Evolutionary conservation across 441 rosid genomes (phyloP), one percentile per base, ranked within the genome.

Genomic region (Pelargonium fulgidum): DNA sequence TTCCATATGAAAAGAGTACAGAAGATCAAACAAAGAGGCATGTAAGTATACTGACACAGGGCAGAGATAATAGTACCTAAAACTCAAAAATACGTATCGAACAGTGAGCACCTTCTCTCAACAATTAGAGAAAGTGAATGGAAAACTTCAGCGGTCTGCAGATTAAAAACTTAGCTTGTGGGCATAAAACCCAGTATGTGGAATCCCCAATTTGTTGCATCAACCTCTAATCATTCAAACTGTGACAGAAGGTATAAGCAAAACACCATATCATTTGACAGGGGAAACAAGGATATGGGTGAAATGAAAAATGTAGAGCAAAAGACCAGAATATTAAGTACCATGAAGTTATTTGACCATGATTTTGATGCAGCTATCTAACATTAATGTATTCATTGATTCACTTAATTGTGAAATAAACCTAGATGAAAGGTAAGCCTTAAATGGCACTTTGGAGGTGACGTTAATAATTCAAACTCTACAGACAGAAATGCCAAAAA

Each of bases 31-130:
- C 64, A 45, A 12, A 39, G 39, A 48, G 59, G 56, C 36, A 61
- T 47, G 44, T 11, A 50, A 19, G 67, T 69, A 16, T 54, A 47
- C 22, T 22, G 52, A 22, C 13, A 59, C 67, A 11, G 42, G 29
- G 44, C 62, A 16, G 65, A 29, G 50, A 42, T 42, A 33, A 65
- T 19, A 39, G 52, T 71, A 73, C 78, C 72, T 68, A 65, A 69
- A 47, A 65, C 72, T 74, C 69, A 62, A 70, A 72, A 66, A 58
- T 26, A 58, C 17, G n/a, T 58, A 26, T 7, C 2, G 62, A 56
- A 22, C 62, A 56, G 24, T 20, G 62, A 58, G 29, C 62, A 58
- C 13, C 69, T 68, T 52, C 72, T 63, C n/a, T 54, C 67, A 56
- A 64, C 62, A 17, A 24, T 24, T 2, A 24, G 8, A 22, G 59